phyloP scores from a whole-genome alignment of 306 rosid genomes.

The Citrullus amarus region DNA sequence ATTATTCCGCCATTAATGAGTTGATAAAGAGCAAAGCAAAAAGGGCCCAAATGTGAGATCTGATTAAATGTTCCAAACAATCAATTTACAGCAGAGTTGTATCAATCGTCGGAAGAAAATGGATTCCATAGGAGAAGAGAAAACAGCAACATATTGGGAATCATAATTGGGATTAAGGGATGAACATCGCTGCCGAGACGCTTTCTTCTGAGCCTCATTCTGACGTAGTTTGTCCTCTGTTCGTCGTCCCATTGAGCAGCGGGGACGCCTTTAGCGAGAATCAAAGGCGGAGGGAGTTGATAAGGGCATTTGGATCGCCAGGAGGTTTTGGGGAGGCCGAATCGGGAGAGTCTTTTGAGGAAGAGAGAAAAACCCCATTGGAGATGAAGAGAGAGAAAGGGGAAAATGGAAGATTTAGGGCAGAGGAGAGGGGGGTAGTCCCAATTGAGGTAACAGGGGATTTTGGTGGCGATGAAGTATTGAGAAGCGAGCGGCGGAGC shows the following conservation, averaged over 20 bases:
- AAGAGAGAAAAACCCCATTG: constrained; percentile 48
- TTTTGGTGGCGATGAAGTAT: constrained; percentile 47
- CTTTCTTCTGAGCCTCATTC: constrained; percentile 44
- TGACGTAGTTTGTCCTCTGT: constrained; percentile 30
- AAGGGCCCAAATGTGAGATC: no score
- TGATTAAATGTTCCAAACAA: background rate
- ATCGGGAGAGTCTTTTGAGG: constrained; percentile 39
- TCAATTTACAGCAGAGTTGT: background rate
- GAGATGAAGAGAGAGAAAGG: constrained; percentile 31
- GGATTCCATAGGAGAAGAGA: constrained; percentile 58
- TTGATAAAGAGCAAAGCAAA: no score
- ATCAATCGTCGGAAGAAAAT: constrained; percentile 3
- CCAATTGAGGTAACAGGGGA: constrained; percentile 74
- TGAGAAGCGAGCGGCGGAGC: constrained; percentile 63
- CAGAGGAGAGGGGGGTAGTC: constrained; percentile 85
- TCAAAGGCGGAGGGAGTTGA: constrained; percentile 67
- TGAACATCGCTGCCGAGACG: constrained; percentile 23
- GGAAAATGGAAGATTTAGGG: constrained; percentile 11
- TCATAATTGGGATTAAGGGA: constrained; percentile 35
- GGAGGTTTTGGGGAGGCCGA: constrained; percentile 36
- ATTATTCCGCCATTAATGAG: background rate
- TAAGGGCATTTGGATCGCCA: constrained; percentile 85
- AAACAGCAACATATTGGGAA: constrained; percentile 50
- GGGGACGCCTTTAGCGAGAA: constrained; percentile 49
- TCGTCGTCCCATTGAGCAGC: constrained; percentile 48